phyloP scores from a whole-genome alignment of 2,329 filamentous ascomycete species.

The Fusarium chlamydosporum region DNA sequence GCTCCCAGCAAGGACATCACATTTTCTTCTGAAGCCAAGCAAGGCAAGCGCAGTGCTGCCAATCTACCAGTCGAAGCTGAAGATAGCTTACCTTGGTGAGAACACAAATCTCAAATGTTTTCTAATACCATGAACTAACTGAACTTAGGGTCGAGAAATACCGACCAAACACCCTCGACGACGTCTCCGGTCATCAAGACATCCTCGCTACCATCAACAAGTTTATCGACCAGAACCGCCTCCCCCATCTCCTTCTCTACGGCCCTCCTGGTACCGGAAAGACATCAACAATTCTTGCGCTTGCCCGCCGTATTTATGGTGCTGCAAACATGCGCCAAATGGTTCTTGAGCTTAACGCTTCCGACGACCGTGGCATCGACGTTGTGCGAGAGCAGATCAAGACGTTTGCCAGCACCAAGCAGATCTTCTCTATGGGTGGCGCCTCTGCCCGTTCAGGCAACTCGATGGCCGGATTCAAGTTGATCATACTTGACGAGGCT shows the following conservation, averaged over 20 bases:
- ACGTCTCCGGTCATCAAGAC: slow-evolving; percentile 97
- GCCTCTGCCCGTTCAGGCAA: slow-evolving; percentile 61
- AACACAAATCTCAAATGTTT: background rate
- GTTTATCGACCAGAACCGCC: slow-evolving; percentile 92
- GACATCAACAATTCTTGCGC: slow-evolving; percentile 94
- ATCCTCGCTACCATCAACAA: slow-evolving; percentile 98
- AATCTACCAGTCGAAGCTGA: slow-evolving; percentile 95
- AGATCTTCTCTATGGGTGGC: slow-evolving; percentile 85
- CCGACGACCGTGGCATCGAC: slow-evolving; percentile 96
- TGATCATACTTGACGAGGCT: slow-evolving; percentile 98
- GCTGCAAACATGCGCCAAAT: slow-evolving; percentile 94
- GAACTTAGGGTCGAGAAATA: slow-evolving; percentile 91
- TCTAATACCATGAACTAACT: background rate
- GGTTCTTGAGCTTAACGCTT: slow-evolving; percentile 97
- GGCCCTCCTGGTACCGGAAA: slow-evolving; percentile 97
- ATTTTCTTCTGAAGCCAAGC: slow-evolving; percentile 83
- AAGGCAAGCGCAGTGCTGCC: slow-evolving; percentile 92
- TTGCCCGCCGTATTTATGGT: slow-evolving; percentile 94
- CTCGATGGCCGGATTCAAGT: slow-evolving; percentile 83
- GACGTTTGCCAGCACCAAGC: slow-evolving; percentile 97
- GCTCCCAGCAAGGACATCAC: slow-evolving; percentile 63
- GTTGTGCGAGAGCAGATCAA: slow-evolving; percentile 99
- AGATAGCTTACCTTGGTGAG: slow-evolving; percentile 91
- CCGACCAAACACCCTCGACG: slow-evolving; percentile 86
- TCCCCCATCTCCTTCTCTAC: slow-evolving; percentile 96